Conservation (phyloP, 257 asterid genomes). For the Solanum bukasovii region DNA sequence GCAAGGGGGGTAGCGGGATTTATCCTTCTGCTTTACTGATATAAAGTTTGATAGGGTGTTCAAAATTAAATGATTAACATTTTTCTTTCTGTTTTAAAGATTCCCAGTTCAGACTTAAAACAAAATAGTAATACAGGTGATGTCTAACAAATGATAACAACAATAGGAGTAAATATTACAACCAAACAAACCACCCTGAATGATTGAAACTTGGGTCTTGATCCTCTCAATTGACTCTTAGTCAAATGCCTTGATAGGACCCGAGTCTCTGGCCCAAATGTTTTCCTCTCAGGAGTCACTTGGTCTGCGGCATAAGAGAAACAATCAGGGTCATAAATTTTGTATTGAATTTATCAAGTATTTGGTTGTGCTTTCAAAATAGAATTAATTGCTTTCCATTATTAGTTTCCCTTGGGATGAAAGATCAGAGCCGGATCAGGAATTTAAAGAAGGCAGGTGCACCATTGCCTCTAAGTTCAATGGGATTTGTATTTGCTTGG, state of each 20-base stretch:
- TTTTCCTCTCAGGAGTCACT: not conserved
- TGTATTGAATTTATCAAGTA: not conserved
- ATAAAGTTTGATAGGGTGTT: not conserved
- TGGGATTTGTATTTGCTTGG: not conserved
- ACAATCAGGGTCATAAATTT: not conserved
- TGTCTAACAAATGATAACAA: not conserved
- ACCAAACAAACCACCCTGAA: not conserved
- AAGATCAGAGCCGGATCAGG: not conserved
- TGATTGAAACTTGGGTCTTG: not conserved
- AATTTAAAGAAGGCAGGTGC: not conserved
- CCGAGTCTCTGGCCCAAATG: not conserved
- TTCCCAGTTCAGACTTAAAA: not conserved
- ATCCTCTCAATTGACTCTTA: not conserved
- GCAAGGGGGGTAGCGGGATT: not conserved
- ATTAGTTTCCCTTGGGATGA: not conserved
- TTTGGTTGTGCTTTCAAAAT: not conserved
- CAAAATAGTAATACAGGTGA: not conserved
- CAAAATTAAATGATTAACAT: not conserved
- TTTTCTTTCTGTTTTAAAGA: not conserved
- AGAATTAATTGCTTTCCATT: not conserved
- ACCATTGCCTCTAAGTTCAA: not conserved
- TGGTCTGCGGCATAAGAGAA: not conserved
- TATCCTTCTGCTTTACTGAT: not conserved
- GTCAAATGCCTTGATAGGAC: not conserved
- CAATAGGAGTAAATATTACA: not conserved